phyloP scores from a whole-genome alignment of 306 rosid genomes.

The Echinosophora koreensis region DNA sequence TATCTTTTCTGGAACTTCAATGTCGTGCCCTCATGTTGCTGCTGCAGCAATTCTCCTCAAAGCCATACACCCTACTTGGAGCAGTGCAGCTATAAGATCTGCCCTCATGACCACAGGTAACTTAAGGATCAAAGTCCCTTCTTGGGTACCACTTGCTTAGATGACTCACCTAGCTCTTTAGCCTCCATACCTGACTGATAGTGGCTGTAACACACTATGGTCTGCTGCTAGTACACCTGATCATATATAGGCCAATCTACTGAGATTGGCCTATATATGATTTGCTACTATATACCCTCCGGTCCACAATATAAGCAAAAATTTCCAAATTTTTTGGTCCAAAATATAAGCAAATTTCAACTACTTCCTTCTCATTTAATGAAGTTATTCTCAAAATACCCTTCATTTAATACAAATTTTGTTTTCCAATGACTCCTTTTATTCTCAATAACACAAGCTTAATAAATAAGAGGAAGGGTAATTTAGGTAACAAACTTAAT shows the following conservation, averaged over 20 bases:
- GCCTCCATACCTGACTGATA: neutral
- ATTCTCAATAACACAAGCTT: no score
- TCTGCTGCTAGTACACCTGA: constrained; percentile 4
- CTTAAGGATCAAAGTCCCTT: constrained; percentile 21
- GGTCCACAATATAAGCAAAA: no score
- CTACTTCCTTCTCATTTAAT: no score
- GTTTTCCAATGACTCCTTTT: no score
- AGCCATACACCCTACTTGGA: constrained; percentile 89
- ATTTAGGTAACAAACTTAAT: no score
- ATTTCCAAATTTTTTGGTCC: no score
- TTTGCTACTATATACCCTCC: no score
- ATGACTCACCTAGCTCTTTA: neutral
- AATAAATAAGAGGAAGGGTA: no score
- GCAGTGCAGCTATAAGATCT: constrained; percentile 86
- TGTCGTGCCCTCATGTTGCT: constrained; percentile 94
- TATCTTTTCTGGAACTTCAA: constrained; percentile 88
- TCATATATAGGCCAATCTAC: constrained; percentile 6
- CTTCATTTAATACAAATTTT: no score
- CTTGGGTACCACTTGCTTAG: neutral
- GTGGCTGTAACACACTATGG: neutral
- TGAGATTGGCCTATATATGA: no score
- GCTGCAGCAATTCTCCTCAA: constrained; percentile 82
- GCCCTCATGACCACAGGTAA: constrained; percentile 93
- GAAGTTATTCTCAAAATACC: no score
- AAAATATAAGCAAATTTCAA: no score